These are phyloP conservation scores for Aspergillus sp. DNA, from an alignment of 2,329 filamentous ascomycete species.

Conservation along the genomic window DNA sequence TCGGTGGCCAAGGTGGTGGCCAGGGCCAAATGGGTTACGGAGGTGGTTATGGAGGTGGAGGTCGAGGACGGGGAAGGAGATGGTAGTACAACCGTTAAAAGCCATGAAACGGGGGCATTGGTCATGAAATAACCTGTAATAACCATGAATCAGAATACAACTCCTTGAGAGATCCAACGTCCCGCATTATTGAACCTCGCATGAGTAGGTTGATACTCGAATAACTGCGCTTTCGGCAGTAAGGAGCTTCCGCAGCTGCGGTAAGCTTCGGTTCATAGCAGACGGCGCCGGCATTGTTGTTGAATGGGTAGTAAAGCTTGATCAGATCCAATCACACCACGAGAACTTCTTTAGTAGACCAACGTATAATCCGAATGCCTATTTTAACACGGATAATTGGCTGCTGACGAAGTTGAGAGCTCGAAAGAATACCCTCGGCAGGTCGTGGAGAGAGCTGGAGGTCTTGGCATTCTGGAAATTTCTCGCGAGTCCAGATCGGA, in stretches of 20 bases:
- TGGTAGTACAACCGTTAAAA: slow-evolving; percentile 28
- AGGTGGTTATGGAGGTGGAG: slow-evolving; percentile 40
- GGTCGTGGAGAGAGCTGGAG: slow-evolving; percentile 23
- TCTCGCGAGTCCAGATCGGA: slow-evolving; percentile 38
- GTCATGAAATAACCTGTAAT: slow-evolving; percentile 21
- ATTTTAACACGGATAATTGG: neutral
- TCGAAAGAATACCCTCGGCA: slow-evolving; percentile 31
- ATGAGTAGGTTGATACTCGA: neutral
- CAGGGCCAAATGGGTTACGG: slow-evolving; percentile 45
- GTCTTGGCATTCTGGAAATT: slow-evolving; percentile 49
- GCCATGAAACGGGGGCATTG: slow-evolving; percentile 2
- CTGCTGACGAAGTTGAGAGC: neutral
- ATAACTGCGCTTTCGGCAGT: neutral
- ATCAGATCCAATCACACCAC: neutral
- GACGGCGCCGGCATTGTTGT: neutral
- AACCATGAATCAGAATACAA: slow-evolving; percentile 2
- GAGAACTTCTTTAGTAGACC: neutral
- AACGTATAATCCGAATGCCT: neutral
- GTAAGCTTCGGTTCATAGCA: neutral
- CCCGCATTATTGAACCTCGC: neutral
- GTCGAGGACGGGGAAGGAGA: slow-evolving; percentile 41
- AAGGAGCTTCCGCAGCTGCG: neutral
- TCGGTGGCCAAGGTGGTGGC: slow-evolving; percentile 37
- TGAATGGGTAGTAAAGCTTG: neutral
- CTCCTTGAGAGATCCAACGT: neutral